Conservation (phyloP, 805 yeast species). For the Metschnikowia vanudenii region DNA sequence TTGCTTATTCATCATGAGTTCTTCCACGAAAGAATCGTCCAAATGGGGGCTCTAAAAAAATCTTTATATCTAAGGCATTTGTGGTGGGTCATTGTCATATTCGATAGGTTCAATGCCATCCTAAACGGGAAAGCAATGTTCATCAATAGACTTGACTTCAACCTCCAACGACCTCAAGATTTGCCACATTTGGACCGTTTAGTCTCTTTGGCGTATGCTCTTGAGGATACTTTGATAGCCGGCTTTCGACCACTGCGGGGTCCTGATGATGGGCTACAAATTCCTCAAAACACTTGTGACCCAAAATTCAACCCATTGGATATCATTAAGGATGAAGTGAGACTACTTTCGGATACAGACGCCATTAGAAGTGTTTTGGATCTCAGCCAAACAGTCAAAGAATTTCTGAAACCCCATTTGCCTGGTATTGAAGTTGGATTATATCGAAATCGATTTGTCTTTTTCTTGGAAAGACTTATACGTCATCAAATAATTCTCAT, state of each 20-base stretch:
- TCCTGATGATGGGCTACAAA: constrained; percentile 1
- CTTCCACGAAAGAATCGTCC: constrained; percentile 14
- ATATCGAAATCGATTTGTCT: constrained; percentile 16
- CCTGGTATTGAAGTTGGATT: constrained; percentile 13
- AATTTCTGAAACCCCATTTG: constrained; percentile 6
- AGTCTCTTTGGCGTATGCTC: constrained; percentile 16
- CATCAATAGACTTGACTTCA: constrained; percentile 19
- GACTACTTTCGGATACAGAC: neutral
- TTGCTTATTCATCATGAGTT: constrained; percentile 21
- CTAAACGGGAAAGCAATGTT: constrained; percentile 19
- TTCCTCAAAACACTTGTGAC: constrained; percentile 12
- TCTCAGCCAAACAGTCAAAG: too few species aligned
- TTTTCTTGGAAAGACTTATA: constrained; percentile 15
- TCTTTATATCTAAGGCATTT: constrained; percentile 15
- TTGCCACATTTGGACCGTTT: constrained; percentile 14
- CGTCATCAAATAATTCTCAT: constrained; percentile 15
- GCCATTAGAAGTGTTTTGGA: too few species aligned
- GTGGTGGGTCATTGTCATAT: constrained; percentile 24
- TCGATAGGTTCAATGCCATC: constrained; percentile 22
- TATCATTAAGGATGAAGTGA: constrained; percentile 12
- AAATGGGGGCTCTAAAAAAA: constrained; percentile 15
- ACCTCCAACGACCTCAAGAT: constrained; percentile 14
- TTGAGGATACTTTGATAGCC: constrained; percentile 18
- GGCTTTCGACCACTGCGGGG: constrained; percentile 17
- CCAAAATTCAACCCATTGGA: constrained; percentile 14